These are phyloP conservation scores for Xanthoparmelia taractica DNA, from an alignment of 495 filamentous ascomycete genomes.

Conservation along the genomic window DNA sequence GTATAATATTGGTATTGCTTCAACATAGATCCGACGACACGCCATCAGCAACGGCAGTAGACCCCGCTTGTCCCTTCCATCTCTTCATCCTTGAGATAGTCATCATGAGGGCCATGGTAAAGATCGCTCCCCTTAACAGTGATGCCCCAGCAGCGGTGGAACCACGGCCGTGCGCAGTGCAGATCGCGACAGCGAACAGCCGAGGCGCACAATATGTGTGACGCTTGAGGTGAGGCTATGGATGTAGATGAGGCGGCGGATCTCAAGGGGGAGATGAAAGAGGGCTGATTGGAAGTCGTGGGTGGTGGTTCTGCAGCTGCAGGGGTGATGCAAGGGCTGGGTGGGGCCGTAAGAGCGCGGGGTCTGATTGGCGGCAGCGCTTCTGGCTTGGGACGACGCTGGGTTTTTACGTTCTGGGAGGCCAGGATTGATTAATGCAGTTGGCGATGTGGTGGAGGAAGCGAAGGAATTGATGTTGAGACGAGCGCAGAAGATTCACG, in stretches of 20 bases:
- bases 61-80: neutral
- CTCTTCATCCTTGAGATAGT: neutral
- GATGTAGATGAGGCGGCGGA: constrained; percentile 1
- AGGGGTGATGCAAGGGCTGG: neutral
- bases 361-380: neutral
- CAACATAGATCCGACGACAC: neutral
- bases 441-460: neutral
- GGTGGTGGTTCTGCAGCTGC: neutral
- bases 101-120: neutral
- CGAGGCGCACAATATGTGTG: neutral
- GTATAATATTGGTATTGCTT: constrained; percentile 1
- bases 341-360: neutral
- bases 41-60: neutral
- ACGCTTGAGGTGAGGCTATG: neutral
- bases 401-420: neutral
- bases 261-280: neutral
- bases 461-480: neutral
- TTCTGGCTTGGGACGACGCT: neutral
- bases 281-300: neutral
- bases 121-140: neutral
- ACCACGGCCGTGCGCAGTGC: neutral
- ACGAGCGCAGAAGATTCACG: neutral
- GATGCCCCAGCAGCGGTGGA: neutral
- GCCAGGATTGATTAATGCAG: neutral
- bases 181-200: neutral